Base-by-base conservation (phyloP, 2,329 filamentous ascomycete species). In the Gremmenia infestans region DNA sequence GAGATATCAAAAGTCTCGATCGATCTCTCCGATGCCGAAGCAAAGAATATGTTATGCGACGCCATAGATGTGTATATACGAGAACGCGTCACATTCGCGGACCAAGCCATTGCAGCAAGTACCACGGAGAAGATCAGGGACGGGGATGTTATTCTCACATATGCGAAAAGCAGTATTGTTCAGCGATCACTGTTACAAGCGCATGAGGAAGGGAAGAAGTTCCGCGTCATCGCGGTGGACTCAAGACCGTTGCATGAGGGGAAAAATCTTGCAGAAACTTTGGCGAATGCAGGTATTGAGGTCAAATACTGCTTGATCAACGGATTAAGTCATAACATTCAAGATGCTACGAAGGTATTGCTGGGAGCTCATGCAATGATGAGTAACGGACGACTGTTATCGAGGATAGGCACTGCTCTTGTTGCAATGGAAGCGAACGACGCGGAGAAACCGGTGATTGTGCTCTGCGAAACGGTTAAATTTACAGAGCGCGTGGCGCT, bases 361-460 rank as follows among this genome's bases (percentile, higher is more conserved):
- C 78, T 99, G 1, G 92, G 91, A 12, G 91, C 92, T 4, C 92
- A 97, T 70, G 89, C 91, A 40, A 94, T 99, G 85, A 94, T 96
- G 75, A 92, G 89, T 64, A 97, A 97, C 72, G 94, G 94, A 7
- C 83, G 89, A 36, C 81, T 99, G 65, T 96, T 95, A 72, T 93
- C 89, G 4, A 85, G 91, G 19, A 85, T 91, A 9, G 94, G 94
- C 58, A 96, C 92, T 3, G 90, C 89, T 23, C 83, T 94, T 57
- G 81, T 97, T 9, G 92, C 93, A 17, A 88, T 94, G 77, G 85
- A 88, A 43, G 93, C 92, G 5, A 83, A 86, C 51, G 83, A 88
- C 55, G 78, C 85, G 19, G 86, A 87, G 56, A 82, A 92, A 39
- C 88, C 89, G 1, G 90, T 97, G 56, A 86, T 95, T 36, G 90